Conservation (phyloP, 108 stramenopile species). For the Nitzschia putrida region DNA sequence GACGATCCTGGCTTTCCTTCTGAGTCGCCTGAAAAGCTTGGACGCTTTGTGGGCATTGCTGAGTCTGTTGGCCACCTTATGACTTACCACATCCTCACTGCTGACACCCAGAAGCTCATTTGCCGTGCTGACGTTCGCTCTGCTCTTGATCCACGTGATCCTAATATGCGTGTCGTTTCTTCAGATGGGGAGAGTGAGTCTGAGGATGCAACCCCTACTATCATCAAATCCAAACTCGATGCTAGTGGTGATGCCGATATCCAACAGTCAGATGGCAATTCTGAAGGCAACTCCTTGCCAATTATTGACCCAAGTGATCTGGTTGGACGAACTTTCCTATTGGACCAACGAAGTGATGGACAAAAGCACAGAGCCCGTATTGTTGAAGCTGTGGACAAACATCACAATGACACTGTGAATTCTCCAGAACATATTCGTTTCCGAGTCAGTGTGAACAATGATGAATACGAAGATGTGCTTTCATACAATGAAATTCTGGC, state of each 20-base stretch:
- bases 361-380: not conserved
- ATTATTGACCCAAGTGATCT: not conserved
- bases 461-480: not conserved
- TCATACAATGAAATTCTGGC: slow-evolving; percentile 1
- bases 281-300: slow-evolving; percentile 7
- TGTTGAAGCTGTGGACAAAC: not conserved
- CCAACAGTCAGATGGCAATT: slow-evolving; percentile 37
- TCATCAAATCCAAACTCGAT: slow-evolving; percentile 5
- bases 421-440: not conserved
- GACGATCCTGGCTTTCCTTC: slow-evolving; percentile 13
- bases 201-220: not conserved
- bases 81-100: slow-evolving; percentile 23
- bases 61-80: slow-evolving; percentile 37
- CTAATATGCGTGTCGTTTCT: not conserved
- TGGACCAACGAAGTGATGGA: not conserved
- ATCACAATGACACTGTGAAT: not conserved
- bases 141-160: not conserved
- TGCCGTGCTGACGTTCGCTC: slow-evolving; percentile 27
- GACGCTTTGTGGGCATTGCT: slow-evolving; percentile 34
- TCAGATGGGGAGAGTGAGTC: not conserved
- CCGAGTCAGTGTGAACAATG: not conserved
- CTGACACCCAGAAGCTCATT: slow-evolving; percentile 6
- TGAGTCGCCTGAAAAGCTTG: not conserved
- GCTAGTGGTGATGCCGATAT: too few species aligned
- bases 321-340: slow-evolving; percentile 3